These are phyloP conservation scores for Astragalus glycyphyllos DNA, from an alignment of 306 rosid genomes.

Conservation along the genomic window DNA sequence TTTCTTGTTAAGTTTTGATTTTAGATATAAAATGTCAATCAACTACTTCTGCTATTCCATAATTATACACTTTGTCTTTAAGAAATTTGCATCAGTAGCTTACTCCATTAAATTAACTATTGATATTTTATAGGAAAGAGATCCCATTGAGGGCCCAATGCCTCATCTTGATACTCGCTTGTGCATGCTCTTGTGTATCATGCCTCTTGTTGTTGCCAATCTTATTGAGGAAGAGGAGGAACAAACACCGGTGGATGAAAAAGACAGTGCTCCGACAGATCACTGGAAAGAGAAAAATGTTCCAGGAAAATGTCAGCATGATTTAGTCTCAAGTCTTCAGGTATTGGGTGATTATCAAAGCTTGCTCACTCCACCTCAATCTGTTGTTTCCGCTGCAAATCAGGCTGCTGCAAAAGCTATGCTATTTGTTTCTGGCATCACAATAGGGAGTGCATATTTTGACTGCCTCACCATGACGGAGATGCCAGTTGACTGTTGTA, in stretches of 20 bases:
- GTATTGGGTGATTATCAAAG: constrained; percentile 85
- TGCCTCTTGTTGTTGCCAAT: constrained; percentile 79
- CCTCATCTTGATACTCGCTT: constrained; percentile 93
- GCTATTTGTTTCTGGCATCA: constrained; percentile 78
- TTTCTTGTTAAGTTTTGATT: constrained; percentile 39
- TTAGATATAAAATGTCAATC: constrained; percentile 18
- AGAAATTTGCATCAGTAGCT: neutral
- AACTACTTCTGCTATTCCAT: constrained; percentile 7
- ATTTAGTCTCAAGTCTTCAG: constrained; percentile 78
- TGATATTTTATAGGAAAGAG: constrained; percentile 74
- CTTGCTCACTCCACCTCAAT: constrained; percentile 83
- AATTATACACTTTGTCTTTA: constrained; percentile 3
- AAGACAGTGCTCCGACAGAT: constrained; percentile 53
- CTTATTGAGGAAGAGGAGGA: constrained; percentile 87
- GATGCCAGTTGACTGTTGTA: constrained; percentile 78
- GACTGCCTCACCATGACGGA: constrained; percentile 77
- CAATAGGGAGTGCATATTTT: constrained; percentile 71
- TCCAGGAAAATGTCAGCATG: constrained; percentile 65
- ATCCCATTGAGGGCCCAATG: constrained; percentile 98
- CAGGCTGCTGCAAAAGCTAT: constrained; percentile 96
- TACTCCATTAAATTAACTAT: constrained; percentile 1
- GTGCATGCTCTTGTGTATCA: constrained; percentile 85
- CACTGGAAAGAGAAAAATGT: constrained; percentile 64
- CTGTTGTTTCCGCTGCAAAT: constrained; percentile 72
- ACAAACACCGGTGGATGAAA: constrained; percentile 53